Evolutionary conservation across 768 basidiomycete genomes (phyloP).

Genomic region (Rhodocollybia butyracea): DNA sequence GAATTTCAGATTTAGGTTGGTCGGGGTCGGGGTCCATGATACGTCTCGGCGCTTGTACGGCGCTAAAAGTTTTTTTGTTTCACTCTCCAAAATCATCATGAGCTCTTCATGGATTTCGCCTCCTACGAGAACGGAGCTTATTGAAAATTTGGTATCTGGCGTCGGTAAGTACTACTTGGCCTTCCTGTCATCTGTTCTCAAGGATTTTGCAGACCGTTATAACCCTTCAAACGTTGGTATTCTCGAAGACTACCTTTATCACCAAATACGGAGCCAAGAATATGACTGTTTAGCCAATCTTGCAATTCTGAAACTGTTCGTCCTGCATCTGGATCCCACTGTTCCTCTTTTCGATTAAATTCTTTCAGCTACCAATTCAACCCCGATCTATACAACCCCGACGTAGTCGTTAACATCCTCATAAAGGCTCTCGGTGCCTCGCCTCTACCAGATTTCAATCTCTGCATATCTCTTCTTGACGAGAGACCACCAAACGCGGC

Average conservation of each 20-base stretch:
- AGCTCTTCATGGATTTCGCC: conserved; percentile 69
- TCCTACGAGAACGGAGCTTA: conserved; percentile 76
- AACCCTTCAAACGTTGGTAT: conserved; percentile 92
- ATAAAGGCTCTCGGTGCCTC: conserved; percentile 84
- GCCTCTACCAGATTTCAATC: conserved; percentile 90
- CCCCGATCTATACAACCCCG: conserved; percentile 86
- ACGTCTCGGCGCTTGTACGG: neutral
- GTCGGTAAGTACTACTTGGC: conserved; percentile 56
- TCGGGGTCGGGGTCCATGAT: neutral
- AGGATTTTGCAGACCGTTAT: conserved; percentile 72
- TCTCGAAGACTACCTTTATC: conserved; percentile 95
- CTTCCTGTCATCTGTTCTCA: neutral
- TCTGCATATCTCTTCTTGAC: conserved; percentile 89
- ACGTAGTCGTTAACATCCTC: conserved; percentile 92
- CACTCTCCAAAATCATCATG: conserved; percentile 30
- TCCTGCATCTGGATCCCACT: conserved; percentile 3
- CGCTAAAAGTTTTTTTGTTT: neutral
- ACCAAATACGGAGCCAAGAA: conserved; percentile 86
- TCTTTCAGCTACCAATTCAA: conserved; percentile 93
- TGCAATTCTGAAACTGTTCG: conserved; percentile 89
- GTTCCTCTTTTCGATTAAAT: neutral
- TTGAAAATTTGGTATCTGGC: conserved; percentile 88
- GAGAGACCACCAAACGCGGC: conserved; percentile 55
- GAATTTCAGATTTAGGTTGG: neutral
- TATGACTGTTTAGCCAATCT: conserved; percentile 96